Conservation (phyloP, 148 eudicot species). For the Pouteria glomerata region DNA sequence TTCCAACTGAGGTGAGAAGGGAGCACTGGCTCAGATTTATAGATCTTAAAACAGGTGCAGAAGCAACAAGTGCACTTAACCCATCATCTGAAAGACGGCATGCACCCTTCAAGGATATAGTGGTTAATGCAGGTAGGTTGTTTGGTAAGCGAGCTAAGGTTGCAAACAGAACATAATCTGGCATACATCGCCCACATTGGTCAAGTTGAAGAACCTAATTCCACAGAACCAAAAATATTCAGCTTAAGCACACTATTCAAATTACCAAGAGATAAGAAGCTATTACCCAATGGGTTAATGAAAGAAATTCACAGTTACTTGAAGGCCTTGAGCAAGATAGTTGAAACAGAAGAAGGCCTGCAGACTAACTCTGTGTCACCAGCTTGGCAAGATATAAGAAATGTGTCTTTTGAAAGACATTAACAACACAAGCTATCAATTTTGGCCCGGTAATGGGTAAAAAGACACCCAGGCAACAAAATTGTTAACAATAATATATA, state of each 20-base stretch:
- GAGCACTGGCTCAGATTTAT: slow-evolving; percentile 84
- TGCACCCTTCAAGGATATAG: slow-evolving; percentile 78
- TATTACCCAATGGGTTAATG: not conserved
- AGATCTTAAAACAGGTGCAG: slow-evolving; percentile 72
- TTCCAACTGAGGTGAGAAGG: slow-evolving; percentile 63
- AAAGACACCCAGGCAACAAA: not conserved
- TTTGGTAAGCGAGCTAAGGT: slow-evolving; percentile 42
- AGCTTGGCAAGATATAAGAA: slow-evolving; percentile 1
- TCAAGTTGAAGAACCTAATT: slow-evolving; percentile 89
- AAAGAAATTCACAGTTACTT: not conserved
- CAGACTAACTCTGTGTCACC: too few species aligned
- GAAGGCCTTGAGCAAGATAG: not conserved
- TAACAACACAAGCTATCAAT: not conserved
- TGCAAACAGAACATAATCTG: slow-evolving; percentile 51
- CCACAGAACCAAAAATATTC: slow-evolving; percentile 5
- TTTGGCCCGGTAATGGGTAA: not conserved
- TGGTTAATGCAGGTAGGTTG: slow-evolving; percentile 54
- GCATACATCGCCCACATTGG: slow-evolving; percentile 78
- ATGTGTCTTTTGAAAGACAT: too few species aligned
- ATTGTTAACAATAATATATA: too few species aligned
- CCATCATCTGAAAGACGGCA: slow-evolving; percentile 90
- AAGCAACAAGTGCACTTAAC: slow-evolving; percentile 46
- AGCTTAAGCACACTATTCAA: not conserved
- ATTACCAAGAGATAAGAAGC: not conserved
- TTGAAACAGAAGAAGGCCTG: not conserved